A percentile compares a stretch with the other conserved stretches of the same genome.
These are phyloP conservation scores for Metschnikowia matae DNA, from an alignment of 805 yeast genomes.

Conservation along the genomic window DNA sequence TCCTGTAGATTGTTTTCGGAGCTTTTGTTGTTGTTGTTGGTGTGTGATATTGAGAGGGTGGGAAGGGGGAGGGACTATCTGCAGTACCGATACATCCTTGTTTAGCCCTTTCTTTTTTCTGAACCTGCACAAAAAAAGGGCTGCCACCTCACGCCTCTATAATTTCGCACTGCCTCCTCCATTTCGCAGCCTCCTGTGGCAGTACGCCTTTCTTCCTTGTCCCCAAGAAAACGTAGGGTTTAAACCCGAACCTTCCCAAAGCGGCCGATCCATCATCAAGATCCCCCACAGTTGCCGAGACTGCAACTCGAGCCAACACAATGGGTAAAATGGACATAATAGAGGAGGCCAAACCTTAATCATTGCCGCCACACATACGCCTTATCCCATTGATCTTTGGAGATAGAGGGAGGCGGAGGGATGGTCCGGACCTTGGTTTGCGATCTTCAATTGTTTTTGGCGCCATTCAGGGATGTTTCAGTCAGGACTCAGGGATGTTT, in stretches of 20 bases:
- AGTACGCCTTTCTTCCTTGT: not conserved
- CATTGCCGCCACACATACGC: too few relatives aligned
- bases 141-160: constrained; percentile 1
- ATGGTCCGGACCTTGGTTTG: too few relatives aligned
- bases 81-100: not conserved
- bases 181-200: constrained; percentile 3
- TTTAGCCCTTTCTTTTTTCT: not conserved
- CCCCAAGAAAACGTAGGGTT: not conserved
- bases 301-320: not conserved
- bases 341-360: too few relatives aligned
- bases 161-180: not conserved
- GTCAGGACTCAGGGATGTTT: too few relatives aligned
- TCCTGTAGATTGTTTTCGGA: too few relatives aligned
- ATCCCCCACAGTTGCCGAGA: not conserved
- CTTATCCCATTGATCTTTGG: too few relatives aligned
- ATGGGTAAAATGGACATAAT: too few relatives aligned
- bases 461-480: too few relatives aligned
- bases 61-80: not conserved
- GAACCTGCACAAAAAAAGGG: not conserved
- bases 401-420: too few relatives aligned
- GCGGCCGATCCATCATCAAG: not conserved
- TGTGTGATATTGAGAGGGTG: too few relatives aligned
- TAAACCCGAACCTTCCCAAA: not conserved
- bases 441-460: too few relatives aligned
- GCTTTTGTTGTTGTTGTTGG: too few relatives aligned